Base-by-base conservation (phyloP, 805 yeast genomes). In the Candida odintsovae region DNA sequence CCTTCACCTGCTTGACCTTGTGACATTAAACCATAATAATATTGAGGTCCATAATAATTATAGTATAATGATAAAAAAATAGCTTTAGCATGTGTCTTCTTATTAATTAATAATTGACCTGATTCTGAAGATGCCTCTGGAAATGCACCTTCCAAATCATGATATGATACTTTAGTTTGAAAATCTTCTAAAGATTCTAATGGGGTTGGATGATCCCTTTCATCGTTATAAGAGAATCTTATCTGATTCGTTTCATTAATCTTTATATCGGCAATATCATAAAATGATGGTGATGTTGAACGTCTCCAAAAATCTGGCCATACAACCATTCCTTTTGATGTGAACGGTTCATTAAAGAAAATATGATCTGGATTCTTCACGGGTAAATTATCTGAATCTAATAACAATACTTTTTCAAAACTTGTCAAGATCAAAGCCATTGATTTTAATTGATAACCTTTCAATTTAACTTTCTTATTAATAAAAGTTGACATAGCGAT, bases 261-360 rank as follows among this genome's bases (percentile, higher is more conserved):
- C 40, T 57, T 49, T 11, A 77, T 69, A 3, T 77, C 78, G 0
- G 83, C 82, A 45, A 82, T 75, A 22, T 73, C 69, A 56, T 78
- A 82, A 53, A 72, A 80, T 41, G 63, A 59, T 6, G 86, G 86
- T 3, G 80, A 73, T 0, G 86, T 80, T 7, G 86, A 78, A 45
- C 87, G 67, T 60, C 80, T 74, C 87, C 87, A 82, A 56, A 78
- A 82, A 58, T 82, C 87, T 1, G 87, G 87, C 86, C 86, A 82
- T 1, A 72, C 74, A 41, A 76, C 69, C 40, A 76, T 56, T 0
- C 79, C 79, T n/a, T 66, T 56, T 2, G 70, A 58, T 18, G 48
- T 50, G 31, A 50, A 63, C 2, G 66, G 66, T 29, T 64, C 82
- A 50, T 56, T 54, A 23, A 53, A 53, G 44, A 61, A 61, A 20